phyloP scores from a whole-genome alignment of 495 filamentous ascomycete genomes.

The Viridothelium virens region DNA sequence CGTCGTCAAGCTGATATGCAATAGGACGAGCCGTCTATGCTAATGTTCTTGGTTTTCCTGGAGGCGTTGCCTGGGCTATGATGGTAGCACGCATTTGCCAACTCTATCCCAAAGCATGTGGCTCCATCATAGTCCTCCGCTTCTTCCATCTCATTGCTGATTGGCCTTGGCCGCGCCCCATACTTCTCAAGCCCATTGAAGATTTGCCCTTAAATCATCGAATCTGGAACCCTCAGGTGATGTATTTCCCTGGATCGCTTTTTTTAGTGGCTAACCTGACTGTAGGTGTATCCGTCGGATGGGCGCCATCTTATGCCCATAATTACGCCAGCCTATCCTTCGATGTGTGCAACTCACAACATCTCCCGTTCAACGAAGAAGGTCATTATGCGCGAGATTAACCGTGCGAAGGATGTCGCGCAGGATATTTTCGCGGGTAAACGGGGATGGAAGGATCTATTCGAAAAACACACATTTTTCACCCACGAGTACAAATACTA shows the following conservation, averaged over 20 bases:
- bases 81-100: constrained; percentile 92
- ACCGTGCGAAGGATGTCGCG: constrained; percentile 68
- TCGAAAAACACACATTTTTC: constrained; percentile 84
- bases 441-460: constrained; percentile 76
- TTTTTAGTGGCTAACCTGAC: not conserved
- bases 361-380: constrained; percentile 76
- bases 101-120: constrained; percentile 88
- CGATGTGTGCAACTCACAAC: constrained; percentile 95
- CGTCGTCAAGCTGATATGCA: constrained; percentile 13
- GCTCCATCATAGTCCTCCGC: constrained; percentile 74
- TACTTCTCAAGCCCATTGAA: constrained; percentile 82
- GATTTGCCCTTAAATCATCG: constrained; percentile 68
- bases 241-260: not conserved
- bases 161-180: constrained; percentile 91
- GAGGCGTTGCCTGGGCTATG: constrained; percentile 97
- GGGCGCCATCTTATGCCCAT: constrained; percentile 88
- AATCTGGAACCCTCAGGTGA: constrained; percentile 90
- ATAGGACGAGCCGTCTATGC: constrained; percentile 78
- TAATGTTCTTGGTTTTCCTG: constrained; percentile 91
- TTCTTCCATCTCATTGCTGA: constrained; percentile 87
- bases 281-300: constrained; percentile 71
- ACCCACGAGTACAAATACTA: constrained; percentile 90
- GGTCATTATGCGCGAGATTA: constrained; percentile 74
- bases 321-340: constrained; percentile 89
- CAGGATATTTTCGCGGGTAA: constrained; percentile 70